Percentiles rank a stretch among this genome's conserved stretches.
Conservation (phyloP, 768 basidiomycete genomes). For the Suillus plorans region DNA sequence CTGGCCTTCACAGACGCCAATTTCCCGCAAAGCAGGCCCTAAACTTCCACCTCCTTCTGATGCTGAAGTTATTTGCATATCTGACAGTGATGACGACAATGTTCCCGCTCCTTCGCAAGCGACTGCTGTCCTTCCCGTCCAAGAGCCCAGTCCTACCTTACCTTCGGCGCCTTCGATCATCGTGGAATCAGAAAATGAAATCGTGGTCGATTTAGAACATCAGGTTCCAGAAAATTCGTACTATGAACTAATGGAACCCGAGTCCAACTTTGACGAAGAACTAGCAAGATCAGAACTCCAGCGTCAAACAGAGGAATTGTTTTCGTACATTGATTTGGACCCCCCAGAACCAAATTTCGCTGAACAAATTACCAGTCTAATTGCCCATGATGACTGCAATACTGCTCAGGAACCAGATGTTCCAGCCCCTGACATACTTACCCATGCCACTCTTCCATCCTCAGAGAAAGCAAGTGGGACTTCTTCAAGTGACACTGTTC, state of each 20-base stretch:
- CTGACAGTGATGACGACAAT: conserved; percentile 24
- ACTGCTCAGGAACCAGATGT: background rate
- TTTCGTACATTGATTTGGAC: background rate
- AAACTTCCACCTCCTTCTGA: conserved; percentile 9
- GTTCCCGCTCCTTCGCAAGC: background rate
- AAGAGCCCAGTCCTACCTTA: background rate
- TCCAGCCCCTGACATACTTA: background rate
- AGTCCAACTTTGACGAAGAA: conserved; percentile 1
- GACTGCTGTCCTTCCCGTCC: background rate
- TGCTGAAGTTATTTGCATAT: conserved; percentile 29
- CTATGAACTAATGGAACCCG: background rate
- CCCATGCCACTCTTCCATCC: too few species aligned
- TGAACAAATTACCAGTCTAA: background rate
- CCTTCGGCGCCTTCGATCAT: background rate
- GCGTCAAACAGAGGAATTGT: conserved; percentile 1
- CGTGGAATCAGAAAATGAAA: background rate
- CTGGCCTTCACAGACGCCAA: conserved; percentile 2
- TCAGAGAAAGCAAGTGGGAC: background rate
- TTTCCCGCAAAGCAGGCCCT: background rate
- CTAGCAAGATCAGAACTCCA: background rate
- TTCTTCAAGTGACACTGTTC: background rate
- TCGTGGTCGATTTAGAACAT: background rate
- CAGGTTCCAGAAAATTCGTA: background rate
- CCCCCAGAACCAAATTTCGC: background rate
- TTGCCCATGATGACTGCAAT: background rate